These are phyloP conservation scores for Aspergillus novoparasiticus DNA, from an alignment of 2,329 filamentous ascomycete species.

Conservation along the genomic window DNA sequence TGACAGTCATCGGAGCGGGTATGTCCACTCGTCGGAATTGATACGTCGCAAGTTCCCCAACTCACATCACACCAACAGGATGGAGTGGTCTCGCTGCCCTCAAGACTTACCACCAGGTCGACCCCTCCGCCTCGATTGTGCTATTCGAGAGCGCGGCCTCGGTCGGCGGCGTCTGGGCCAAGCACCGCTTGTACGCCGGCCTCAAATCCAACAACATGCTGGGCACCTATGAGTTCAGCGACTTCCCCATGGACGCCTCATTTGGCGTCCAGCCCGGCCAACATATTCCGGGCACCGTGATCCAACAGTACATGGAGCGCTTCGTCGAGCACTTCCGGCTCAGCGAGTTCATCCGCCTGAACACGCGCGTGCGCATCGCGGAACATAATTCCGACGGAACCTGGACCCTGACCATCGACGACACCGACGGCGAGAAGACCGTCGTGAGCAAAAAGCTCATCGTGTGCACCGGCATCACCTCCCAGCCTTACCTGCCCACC, in stretches of 20 bases:
- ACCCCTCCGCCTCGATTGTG: slow-evolving; percentile 59
- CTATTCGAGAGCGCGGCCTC: slow-evolving; percentile 61
- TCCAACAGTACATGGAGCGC: slow-evolving; percentile 60
- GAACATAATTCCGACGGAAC: slow-evolving; percentile 45
- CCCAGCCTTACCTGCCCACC: slow-evolving; percentile 57
- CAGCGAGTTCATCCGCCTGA: slow-evolving; percentile 50
- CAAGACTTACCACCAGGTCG: slow-evolving; percentile 62
- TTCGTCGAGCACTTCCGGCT: slow-evolving; percentile 60
- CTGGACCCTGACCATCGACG: slow-evolving; percentile 34
- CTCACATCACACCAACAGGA: slow-evolving; percentile 35
- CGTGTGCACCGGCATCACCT: slow-evolving; percentile 64
- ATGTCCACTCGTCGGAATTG: neutral
- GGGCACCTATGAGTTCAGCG: slow-evolving; percentile 72
- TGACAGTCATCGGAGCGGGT: slow-evolving; percentile 33
- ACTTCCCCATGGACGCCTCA: slow-evolving; percentile 68
- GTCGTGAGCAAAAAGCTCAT: slow-evolving; percentile 55
- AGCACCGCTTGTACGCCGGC: slow-evolving; percentile 65
- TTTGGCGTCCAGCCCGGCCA: slow-evolving; percentile 54
- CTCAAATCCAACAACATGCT: slow-evolving; percentile 75
- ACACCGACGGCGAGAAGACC: slow-evolving; percentile 20
- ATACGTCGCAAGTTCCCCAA: neutral
- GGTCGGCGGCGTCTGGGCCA: slow-evolving; percentile 71
- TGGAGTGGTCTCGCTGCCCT: slow-evolving; percentile 62
- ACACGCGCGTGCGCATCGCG: slow-evolving; percentile 54
- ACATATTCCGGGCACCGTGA: slow-evolving; percentile 60